Percentiles rank a stretch among this genome's conserved stretches.
Evolutionary conservation across 148 eudicot genomes (phyloP).

Genomic region (Vaccinium myrtillus): DNA sequence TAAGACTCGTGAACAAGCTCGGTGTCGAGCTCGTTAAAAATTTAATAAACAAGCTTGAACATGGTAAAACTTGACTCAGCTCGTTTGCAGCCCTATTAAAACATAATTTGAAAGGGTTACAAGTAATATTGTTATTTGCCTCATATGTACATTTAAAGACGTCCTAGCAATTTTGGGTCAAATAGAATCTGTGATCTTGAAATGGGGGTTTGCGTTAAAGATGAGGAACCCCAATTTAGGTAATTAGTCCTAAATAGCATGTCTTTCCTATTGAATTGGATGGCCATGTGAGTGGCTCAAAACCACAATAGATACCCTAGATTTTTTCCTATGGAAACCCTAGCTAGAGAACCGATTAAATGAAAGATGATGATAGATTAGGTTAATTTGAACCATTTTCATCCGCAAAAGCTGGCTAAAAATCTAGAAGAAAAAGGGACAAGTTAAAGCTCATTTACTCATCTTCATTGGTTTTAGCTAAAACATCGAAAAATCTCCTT

Average conservation of each 20-base stretch:
- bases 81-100: too few species aligned
- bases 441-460: not conserved
- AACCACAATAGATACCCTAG: not conserved
- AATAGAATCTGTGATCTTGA: not conserved
- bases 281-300: not conserved
- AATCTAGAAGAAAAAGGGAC: conserved; percentile 4
- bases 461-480: too few species aligned
- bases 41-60: too few species aligned
- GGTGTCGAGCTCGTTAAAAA: too few species aligned
- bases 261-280: not conserved
- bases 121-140: too few species aligned
- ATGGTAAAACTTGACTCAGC: too few species aligned
- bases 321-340: not conserved
- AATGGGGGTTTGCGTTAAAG: not conserved
- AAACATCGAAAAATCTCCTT: too few species aligned
- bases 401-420: conserved; percentile 22
- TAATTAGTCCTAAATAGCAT: not conserved
- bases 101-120: too few species aligned
- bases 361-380: conserved; percentile 18
- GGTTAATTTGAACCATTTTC: conserved; percentile 11
- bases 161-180: too few species aligned
- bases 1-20: too few species aligned
- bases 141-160: too few species aligned
- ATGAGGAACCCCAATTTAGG: not conserved
- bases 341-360: not conserved